These are phyloP conservation scores for Arabidopsis suecica DNA, from an alignment of 345 rosid species.

Conservation along the genomic window DNA sequence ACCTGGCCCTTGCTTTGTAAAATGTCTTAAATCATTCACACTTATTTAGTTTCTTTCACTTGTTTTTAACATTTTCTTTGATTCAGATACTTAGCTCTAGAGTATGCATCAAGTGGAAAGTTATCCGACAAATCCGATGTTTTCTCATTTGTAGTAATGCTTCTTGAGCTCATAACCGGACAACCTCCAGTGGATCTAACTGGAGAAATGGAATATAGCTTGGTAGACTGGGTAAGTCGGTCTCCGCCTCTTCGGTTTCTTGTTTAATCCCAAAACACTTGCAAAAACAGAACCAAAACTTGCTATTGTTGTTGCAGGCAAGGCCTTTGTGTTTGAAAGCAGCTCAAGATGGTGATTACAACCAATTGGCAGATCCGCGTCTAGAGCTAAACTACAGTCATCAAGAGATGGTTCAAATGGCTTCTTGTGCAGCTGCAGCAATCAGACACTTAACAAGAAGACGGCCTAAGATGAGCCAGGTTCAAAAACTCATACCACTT, in stretches of 20 bases:
- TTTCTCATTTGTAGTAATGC: slow-evolving; percentile 87
- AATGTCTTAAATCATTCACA: not conserved
- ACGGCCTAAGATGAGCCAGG: slow-evolving; percentile 93
- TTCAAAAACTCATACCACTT: slow-evolving; percentile 23
- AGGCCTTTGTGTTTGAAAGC: slow-evolving; percentile 64
- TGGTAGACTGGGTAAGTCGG: slow-evolving; percentile 76
- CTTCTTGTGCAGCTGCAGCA: slow-evolving; percentile 78
- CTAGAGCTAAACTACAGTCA: slow-evolving; percentile 58
- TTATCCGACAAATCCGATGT: slow-evolving; percentile 92
- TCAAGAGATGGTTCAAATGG: slow-evolving; percentile 72
- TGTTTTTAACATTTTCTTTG: not conserved
- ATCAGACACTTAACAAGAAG: slow-evolving; percentile 73
- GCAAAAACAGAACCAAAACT: not conserved
- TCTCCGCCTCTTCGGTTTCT: not conserved
- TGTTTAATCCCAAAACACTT: not conserved
- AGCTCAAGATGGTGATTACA: slow-evolving; percentile 49
- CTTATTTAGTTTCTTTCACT: not conserved
- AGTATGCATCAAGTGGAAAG: slow-evolving; percentile 91
- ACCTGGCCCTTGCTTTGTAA: slow-evolving; percentile 34
- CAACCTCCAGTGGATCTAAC: slow-evolving; percentile 66
- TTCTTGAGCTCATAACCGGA: slow-evolving; percentile 83
- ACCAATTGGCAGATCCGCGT: slow-evolving; percentile 39
- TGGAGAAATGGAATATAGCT: no score
- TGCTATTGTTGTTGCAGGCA: slow-evolving; percentile 55
- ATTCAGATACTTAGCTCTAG: slow-evolving; percentile 87